Evolutionary conservation across 768 basidiomycete genomes (phyloP).

Genomic region (Amanita phalloides): DNA sequence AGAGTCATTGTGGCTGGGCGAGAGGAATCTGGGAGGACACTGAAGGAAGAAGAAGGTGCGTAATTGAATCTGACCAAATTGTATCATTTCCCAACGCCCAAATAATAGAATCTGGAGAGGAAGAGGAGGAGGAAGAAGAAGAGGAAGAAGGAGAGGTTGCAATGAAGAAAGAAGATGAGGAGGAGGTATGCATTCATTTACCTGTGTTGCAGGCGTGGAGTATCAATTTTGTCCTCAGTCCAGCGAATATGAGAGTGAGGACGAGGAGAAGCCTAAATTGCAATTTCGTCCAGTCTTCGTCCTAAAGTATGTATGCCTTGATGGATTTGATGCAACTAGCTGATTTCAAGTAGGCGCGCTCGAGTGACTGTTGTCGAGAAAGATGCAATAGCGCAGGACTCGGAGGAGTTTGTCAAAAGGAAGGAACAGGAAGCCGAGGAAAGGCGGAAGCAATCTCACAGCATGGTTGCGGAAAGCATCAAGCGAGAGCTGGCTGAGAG

Average conservation of each 20-base stretch:
- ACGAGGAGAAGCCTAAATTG: conserved; percentile 61
- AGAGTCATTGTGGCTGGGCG: conserved; percentile 72
- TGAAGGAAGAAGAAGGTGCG: conserved; percentile 38
- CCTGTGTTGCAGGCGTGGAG: background rate
- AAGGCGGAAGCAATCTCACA: conserved; percentile 79
- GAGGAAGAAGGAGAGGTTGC: conserved; percentile 15
- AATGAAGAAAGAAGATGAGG: conserved; percentile 10
- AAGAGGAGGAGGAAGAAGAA: conserved; percentile 2
- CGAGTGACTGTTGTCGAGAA: conserved; percentile 62
- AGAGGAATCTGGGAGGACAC: conserved; percentile 70
- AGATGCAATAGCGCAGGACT: conserved; percentile 57
- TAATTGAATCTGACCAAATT: conserved; percentile 13
- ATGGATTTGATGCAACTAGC: background rate
- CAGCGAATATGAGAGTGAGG: conserved; percentile 77
- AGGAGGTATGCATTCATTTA: conserved; percentile 21
- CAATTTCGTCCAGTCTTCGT: conserved; percentile 91
- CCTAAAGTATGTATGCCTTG: conserved; percentile 59
- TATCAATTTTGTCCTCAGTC: conserved; percentile 35
- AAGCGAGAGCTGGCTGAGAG: conserved; percentile 86
- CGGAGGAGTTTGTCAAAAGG: conserved; percentile 60
- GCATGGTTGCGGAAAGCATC: conserved; percentile 92
- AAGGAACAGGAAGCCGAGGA: conserved; percentile 74
- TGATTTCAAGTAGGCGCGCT: conserved; percentile 43
- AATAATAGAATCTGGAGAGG: conserved; percentile 3
- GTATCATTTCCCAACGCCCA: conserved; percentile 7